Evolutionary conservation across 2,329 filamentous ascomycete genomes (phyloP).

Genomic region (Amesomyces nigricolor): DNA sequence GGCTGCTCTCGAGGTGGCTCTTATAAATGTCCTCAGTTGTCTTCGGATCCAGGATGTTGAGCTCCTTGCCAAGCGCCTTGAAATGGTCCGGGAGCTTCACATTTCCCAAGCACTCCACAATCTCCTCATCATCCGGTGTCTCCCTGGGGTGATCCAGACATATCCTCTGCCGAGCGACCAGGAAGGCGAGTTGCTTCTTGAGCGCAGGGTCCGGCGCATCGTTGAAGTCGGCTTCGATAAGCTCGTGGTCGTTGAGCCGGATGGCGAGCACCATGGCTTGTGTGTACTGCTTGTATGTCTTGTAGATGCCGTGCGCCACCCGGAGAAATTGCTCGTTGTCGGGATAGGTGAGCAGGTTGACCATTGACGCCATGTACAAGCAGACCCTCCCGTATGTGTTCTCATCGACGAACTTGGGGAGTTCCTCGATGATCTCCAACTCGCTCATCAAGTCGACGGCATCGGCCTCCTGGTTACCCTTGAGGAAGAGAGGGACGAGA

Average conservation of each 20-base stretch:
- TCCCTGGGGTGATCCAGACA: slow-evolving; percentile 63
- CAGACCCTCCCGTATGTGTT: slow-evolving; percentile 91
- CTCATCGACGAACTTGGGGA: slow-evolving; percentile 84
- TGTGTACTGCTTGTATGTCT: slow-evolving; percentile 84
- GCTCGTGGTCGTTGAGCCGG: slow-evolving; percentile 75
- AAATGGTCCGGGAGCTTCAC: slow-evolving; percentile 85
- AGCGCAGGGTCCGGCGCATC: slow-evolving; percentile 74
- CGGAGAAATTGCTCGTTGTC: slow-evolving; percentile 94
- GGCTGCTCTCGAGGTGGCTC: slow-evolving; percentile 91
- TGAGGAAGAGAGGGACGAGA: slow-evolving; percentile 88
- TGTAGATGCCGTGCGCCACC: slow-evolving; percentile 90
- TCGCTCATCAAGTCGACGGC: slow-evolving; percentile 96
- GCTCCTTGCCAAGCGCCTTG: slow-evolving; percentile 87
- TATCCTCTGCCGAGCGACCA: slow-evolving; percentile 88
- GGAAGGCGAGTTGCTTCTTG: slow-evolving; percentile 89
- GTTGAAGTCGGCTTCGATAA: slow-evolving; percentile 78
- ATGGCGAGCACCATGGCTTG: slow-evolving; percentile 95
- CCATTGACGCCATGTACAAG: slow-evolving; percentile 98
- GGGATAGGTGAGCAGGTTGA: slow-evolving; percentile 92
- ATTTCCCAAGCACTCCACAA: slow-evolving; percentile 82
- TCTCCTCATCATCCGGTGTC: slow-evolving; percentile 63
- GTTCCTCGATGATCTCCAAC: slow-evolving; percentile 91
- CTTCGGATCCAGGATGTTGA: slow-evolving; percentile 95
- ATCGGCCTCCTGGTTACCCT: slow-evolving; percentile 96
- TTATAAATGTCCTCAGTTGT: slow-evolving; percentile 99